Evolutionary conservation across 306 rosid genomes (phyloP).

Genomic region (Sophora flavescens): DNA sequence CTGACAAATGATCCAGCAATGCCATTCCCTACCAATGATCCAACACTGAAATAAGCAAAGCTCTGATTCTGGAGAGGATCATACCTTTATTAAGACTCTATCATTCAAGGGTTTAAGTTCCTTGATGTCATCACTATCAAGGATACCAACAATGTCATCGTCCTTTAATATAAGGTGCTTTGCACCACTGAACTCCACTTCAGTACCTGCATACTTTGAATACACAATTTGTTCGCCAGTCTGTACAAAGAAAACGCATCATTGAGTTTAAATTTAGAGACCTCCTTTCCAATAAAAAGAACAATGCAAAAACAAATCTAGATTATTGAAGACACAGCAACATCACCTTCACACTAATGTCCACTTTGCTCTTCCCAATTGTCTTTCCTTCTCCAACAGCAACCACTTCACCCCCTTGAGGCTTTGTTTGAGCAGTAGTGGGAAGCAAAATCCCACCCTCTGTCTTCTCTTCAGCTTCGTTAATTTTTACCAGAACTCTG

Average conservation of each 20-base stretch:
- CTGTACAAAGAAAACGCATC: constrained; percentile 47
- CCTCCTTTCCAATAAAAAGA: neutral
- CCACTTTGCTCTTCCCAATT: constrained; percentile 72
- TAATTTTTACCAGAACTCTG: constrained; percentile 76
- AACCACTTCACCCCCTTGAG: constrained; percentile 96
- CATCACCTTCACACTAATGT: constrained; percentile 70
- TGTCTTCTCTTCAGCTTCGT: constrained; percentile 71
- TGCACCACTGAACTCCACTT: constrained; percentile 80
- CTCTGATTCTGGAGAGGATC: constrained; percentile 1
- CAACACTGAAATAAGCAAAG: neutral
- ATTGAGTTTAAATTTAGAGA: neutral
- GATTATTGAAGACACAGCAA: neutral
- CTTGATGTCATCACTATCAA: constrained; percentile 77
- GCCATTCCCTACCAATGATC: neutral
- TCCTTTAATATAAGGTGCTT: constrained; percentile 89
- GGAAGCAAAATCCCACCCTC: constrained; percentile 91
- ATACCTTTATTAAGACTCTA: constrained; percentile 84
- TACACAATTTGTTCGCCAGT: constrained; percentile 79
- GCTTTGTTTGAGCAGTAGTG: constrained; percentile 76
- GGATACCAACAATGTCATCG: constrained; percentile 85
- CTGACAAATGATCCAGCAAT: neutral
- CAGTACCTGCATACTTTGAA: constrained; percentile 87
- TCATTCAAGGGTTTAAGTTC: constrained; percentile 90
- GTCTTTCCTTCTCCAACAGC: constrained; percentile 83
- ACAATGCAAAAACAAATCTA: neutral